Evolutionary conservation across 306 rosid species (phyloP), one percentile per base, ranked within the genome.

Genomic region (Adenanthera pavonina): DNA sequence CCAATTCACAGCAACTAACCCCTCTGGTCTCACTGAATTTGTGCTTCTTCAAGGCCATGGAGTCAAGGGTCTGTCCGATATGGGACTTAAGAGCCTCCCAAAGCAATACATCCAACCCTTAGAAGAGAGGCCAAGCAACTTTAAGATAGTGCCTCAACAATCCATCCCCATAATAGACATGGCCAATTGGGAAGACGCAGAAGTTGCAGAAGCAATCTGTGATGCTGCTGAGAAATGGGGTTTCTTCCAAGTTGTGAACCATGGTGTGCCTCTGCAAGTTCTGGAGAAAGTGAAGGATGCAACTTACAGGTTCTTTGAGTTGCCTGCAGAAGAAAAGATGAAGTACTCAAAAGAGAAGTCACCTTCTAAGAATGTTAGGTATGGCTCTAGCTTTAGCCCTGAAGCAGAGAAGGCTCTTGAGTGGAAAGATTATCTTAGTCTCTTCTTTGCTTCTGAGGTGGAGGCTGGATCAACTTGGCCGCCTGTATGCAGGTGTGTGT

Each of bases 191-290:
- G 86, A 79, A 11, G 89, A 88, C 38, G 81, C 79, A 16, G 41
- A 87, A 47, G 82, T 80, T 1, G 52, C 13, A 7, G 82, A 89
- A 4, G 66, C 81, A 4, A 84, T 92, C 15, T 88, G 94, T 67
- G 81, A 82, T 49, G 97, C 92, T 1, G 93, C 97, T 30, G 88
- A 87, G 77, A 88, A 81, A 20, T 92, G 91, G 91, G 94, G 94
- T 0, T 90, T 92, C 81, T 92, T 92, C 57, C 97, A 88, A 53
- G 41, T 92, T 10, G 74, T 82, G 17, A 88, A 90, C 36, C 97
- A 90, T 65, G 97, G 94, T 1, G 87, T 92, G 30, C 88, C 94
- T 15, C 7, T 76, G 2, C 74, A 82, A 65, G 88, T 88, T 71
- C 80, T 90, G 30, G 80, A 87, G 11, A 69, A 65, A 19, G 90